Conservation (phyloP, 2,329 filamentous ascomycete genomes). For the Daldinia sp. region DNA sequence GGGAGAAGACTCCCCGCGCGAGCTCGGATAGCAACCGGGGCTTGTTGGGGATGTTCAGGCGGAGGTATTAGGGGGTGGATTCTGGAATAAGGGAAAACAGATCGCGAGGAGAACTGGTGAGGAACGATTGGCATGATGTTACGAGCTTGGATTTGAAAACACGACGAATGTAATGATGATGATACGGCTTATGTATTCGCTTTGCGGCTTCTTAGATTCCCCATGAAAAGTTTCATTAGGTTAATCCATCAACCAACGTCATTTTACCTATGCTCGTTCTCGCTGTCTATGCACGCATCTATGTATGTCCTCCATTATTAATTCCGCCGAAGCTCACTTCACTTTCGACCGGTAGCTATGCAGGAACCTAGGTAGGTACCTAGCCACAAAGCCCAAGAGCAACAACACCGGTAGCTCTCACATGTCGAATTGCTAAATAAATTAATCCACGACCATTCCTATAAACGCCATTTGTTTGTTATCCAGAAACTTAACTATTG, state of each 20-base stretch:
- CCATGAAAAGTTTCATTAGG: background rate
- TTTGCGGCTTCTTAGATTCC: background rate
- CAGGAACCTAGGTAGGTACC: too few relatives aligned
- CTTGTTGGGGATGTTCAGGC: conserved; percentile 25
- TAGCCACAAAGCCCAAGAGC: too few relatives aligned
- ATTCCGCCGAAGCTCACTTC: too few relatives aligned
- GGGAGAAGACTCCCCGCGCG: conserved; percentile 9
- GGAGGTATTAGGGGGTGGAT: conserved; percentile 6
- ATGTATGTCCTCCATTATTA: too few relatives aligned
- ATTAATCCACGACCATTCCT: too few relatives aligned
- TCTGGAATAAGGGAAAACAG: background rate
- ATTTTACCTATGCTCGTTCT: background rate
- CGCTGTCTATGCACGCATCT: background rate
- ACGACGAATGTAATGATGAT: background rate
- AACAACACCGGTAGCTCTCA: too few relatives aligned
- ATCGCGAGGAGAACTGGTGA: too few relatives aligned
- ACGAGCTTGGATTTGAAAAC: background rate
- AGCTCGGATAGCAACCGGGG: conserved; percentile 27
- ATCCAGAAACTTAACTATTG: too few relatives aligned
- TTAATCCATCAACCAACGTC: background rate
- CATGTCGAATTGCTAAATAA: too few relatives aligned
- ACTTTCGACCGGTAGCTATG: too few relatives aligned
- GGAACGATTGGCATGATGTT: background rate
- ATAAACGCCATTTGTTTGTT: too few relatives aligned
- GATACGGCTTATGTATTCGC: background rate